Evolutionary conservation across 345 rosid genomes (phyloP), one percentile per base, ranked within the genome.

Genomic region (Ricinus communis): DNA sequence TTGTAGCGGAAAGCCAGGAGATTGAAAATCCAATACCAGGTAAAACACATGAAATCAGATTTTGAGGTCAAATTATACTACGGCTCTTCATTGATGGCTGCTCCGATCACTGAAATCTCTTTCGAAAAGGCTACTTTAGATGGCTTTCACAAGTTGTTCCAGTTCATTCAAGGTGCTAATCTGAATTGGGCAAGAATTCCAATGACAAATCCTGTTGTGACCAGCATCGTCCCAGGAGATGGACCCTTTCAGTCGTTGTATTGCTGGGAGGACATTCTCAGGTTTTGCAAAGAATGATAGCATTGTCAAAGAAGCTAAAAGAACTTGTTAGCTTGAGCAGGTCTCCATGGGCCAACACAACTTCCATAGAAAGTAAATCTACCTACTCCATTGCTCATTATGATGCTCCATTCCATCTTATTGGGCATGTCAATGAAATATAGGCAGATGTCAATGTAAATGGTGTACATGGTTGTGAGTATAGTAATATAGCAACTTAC

Each of bases 81-180:
- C 14, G 72, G 73, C 0, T 82, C 91, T 55, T 79, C 81, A 11
- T 89, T 91, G 94, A 83, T 89, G 82, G 74, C 90, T 38, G 88
- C 88, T 19, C 63, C 72, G 11, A 83, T 71, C 46, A 49, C 75
- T 51, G 77, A 82, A 62, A 71, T 87, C 66, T 87, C 94, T 74
- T 89, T 87, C 77, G 74, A 79, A 61, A 86, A 82, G 55, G 84
- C 91, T 73, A 89, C 90, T 77, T 58, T 79, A 31, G 50, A 64
- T 54, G 91, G 95, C 69, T 87, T 89, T 65, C 87, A 87, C 82
- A 84, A 88, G 91, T 80, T 89, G 78, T 89, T 89, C 81, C 94
- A 86, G 71, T 87, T 49, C 77, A 82, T 79, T 54, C 74, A 85
- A 77, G 92, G 95, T 45, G 95, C 95, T 62, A 90, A 90, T 76